Evolutionary conservation across 768 basidiomycete genomes (phyloP), one percentile per base, ranked within the genome.

Genomic region (Boletus rubropictus): DNA sequence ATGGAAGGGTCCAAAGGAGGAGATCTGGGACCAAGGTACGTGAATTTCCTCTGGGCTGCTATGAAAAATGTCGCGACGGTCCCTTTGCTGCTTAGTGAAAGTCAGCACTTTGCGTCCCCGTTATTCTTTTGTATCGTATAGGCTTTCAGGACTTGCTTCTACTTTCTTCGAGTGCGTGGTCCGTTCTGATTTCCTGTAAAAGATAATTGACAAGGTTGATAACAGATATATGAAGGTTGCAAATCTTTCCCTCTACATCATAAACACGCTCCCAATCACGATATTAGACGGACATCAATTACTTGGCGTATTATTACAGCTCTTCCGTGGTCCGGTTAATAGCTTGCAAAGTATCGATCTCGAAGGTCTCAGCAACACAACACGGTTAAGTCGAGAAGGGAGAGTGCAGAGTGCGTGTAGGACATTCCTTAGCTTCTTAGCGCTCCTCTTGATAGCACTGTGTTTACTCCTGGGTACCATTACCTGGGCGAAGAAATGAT

Each of bases 201-300:
- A 8, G 14, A 39, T 18, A 2, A 17, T 22, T 41, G 29, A 54
- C 15, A 4, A 36, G 17, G 7, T 14, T 35, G 4, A n/a, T 25
- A 10, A 45, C 53, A 86, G 86, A 50, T 87, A 86, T 50, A 64
- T 82, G 49, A 66, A 70, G 28, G 77, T 79, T 58, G 74, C 86
- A 2, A 80, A 82, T n/a, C 63, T 92, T 27, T 91, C 89, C 3
- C 70, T 94, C 2, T 91, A 79, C 62, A 66, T 91, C 48, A 82
- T 93, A 70, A 94, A 94, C 62, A 75, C 89, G 22, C 72, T 93
- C 20, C 89, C 91, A 0, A 61, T 92, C 28, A 77, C 78, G 3
- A 68, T 70, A 39, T 71, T 93, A 17, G 91, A 94, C 50, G 91
- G 91, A 22, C 66, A 73, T 7, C 76, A 82, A 53, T 67, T 86